Conservation (phyloP, 2,329 filamentous ascomycete genomes). For the Graphilbum fragrans region DNA sequence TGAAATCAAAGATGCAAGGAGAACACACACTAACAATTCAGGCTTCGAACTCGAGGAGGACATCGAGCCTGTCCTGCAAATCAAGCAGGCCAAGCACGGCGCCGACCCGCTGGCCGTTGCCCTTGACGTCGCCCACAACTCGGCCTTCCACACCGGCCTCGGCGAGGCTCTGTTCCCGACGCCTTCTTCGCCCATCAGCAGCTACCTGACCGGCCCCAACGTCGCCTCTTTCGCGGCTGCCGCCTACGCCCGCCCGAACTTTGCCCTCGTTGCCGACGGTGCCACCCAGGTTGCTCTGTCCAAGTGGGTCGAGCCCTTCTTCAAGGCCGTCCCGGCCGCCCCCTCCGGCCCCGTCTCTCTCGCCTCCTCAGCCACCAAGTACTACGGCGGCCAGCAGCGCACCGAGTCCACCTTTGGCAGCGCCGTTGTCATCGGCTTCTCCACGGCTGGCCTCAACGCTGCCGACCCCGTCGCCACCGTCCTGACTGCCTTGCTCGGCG, state of each 20-base stretch:
- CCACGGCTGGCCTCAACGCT: slow-evolving; percentile 66
- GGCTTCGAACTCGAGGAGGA: slow-evolving; percentile 88
- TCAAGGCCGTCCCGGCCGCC: slow-evolving; percentile 54
- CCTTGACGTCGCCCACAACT: slow-evolving; percentile 70
- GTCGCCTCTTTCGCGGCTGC: slow-evolving; percentile 64
- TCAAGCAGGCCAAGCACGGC: slow-evolving; percentile 64
- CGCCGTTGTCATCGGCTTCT: slow-evolving; percentile 82
- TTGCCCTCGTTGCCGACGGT: slow-evolving; percentile 85
- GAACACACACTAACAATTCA: no score
- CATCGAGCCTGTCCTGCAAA: slow-evolving; percentile 61
- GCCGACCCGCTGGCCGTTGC: slow-evolving; percentile 55
- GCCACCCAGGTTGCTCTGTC: slow-evolving; percentile 62
- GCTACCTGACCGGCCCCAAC: slow-evolving; percentile 67
- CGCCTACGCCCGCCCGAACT: slow-evolving; percentile 81
- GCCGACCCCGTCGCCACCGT: slow-evolving; percentile 88
- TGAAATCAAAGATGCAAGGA: no score
- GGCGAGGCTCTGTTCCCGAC: slow-evolving; percentile 66
- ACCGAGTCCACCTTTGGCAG: slow-evolving; percentile 67
- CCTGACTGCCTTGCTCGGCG: slow-evolving; percentile 79
- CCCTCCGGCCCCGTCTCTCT: slow-evolving; percentile 39
- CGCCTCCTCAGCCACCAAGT: slow-evolving; percentile 59
- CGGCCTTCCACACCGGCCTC: slow-evolving; percentile 90
- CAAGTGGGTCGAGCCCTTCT: slow-evolving; percentile 92
- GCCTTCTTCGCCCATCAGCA: slow-evolving; percentile 56
- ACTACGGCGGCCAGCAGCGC: slow-evolving; percentile 92